Conservation (phyloP, 352 stramenopile species). For the Pythium aquatile region DNA sequence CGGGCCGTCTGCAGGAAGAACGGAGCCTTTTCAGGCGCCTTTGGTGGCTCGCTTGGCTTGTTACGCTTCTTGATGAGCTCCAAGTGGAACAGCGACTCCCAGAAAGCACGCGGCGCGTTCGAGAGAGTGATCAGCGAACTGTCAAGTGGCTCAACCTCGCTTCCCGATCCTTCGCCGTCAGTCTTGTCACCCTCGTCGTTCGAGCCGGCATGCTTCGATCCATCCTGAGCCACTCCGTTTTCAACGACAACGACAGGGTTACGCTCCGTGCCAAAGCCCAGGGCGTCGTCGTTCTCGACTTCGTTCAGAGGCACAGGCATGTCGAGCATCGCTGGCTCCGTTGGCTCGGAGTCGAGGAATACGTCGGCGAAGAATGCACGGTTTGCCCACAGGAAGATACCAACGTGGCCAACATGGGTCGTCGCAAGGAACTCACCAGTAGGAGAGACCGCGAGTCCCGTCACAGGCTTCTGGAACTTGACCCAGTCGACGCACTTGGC, state of each 20-base stretch:
- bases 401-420: slow-evolving; percentile 89
- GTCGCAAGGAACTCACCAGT: slow-evolving; percentile 96
- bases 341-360: slow-evolving; percentile 76
- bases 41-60: slow-evolving; percentile 93
- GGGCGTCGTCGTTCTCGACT: slow-evolving; percentile 65
- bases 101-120: slow-evolving; percentile 79
- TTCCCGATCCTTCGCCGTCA: slow-evolving; percentile 33
- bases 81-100: slow-evolving; percentile 90
- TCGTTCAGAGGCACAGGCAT: slow-evolving; percentile 89
- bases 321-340: slow-evolving; percentile 84
- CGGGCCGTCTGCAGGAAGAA: slow-evolving; percentile 94
- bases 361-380: slow-evolving; percentile 92
- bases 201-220: not conserved
- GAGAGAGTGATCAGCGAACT: slow-evolving; percentile 73
- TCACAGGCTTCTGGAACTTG: slow-evolving; percentile 90
- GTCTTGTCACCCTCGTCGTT: slow-evolving; percentile 32
- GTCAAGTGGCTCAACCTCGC: slow-evolving; percentile 55
- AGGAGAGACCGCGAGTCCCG: slow-evolving; percentile 90
- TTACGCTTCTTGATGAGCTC: slow-evolving; percentile 96
- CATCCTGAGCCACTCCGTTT: slow-evolving; percentile 14
- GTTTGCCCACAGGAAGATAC: slow-evolving; percentile 96
- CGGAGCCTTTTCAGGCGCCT: slow-evolving; percentile 92
- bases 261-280: slow-evolving; percentile 51
- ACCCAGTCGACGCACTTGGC: slow-evolving; percentile 95
- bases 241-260: slow-evolving; percentile 41